Conservation (phyloP, 2,329 filamentous ascomycete species). For the Colletotrichum graminicola region DNA sequence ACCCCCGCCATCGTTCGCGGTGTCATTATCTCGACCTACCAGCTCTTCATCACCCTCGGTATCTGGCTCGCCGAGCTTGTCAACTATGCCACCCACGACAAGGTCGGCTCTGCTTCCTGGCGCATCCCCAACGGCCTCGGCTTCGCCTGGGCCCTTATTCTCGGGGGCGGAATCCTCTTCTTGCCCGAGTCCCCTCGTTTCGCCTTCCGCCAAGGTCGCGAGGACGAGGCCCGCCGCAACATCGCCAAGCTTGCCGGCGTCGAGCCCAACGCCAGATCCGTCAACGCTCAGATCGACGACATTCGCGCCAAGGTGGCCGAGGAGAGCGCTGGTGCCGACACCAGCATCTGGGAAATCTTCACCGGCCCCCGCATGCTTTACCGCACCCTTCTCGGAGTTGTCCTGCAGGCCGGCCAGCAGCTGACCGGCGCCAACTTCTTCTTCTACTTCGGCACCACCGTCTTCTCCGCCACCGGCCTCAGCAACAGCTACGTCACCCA, state of each 20-base stretch:
- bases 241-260: slow-evolving; percentile 62
- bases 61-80: slow-evolving; percentile 71
- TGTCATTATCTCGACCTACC: slow-evolving; percentile 73
- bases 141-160: slow-evolving; percentile 66
- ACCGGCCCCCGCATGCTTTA: slow-evolving; percentile 76
- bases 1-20: slow-evolving; percentile 74
- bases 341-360: slow-evolving; percentile 71
- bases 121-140: slow-evolving; percentile 71
- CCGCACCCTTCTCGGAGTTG: slow-evolving; percentile 71
- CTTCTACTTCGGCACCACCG: slow-evolving; percentile 75
- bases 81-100: slow-evolving; percentile 70
- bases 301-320: slow-evolving; percentile 64
- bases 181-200: slow-evolving; percentile 68
- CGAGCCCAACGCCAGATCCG: slow-evolving; percentile 53
- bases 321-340: slow-evolving; percentile 59
- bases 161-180: slow-evolving; percentile 63
- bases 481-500: slow-evolving; percentile 75
- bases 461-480: slow-evolving; percentile 75
- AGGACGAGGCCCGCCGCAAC: slow-evolving; percentile 61
- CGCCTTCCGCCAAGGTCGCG: slow-evolving; percentile 60
- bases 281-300: slow-evolving; percentile 63
- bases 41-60: slow-evolving; percentile 77
- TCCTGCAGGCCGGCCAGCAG: slow-evolving; percentile 75
- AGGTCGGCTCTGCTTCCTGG: slow-evolving; percentile 66
- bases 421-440: slow-evolving; percentile 77